Conservation (phyloP, 1,284 basidiomycete species). For the Neolentinus lepideus region DNA sequence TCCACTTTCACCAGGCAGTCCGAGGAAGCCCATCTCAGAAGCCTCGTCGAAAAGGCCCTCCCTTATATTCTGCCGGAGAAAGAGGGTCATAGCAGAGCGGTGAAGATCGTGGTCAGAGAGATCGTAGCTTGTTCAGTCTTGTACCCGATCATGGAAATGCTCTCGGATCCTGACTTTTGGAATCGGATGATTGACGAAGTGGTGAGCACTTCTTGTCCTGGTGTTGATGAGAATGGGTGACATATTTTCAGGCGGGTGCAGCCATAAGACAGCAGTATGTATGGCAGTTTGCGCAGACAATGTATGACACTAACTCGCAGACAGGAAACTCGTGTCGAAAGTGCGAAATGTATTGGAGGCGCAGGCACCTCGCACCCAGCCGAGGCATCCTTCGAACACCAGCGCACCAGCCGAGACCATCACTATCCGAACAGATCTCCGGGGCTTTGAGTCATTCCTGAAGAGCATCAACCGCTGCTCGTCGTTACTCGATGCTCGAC, state of each 20-base stretch:
- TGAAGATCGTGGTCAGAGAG: conserved; percentile 75
- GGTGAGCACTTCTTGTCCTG: conserved; percentile 36
- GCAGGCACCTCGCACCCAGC: conserved; percentile 53
- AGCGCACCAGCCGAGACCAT: conserved; percentile 54
- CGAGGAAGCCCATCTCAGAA: conserved; percentile 80
- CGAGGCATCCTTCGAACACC: conserved; percentile 19
- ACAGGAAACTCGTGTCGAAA: conserved; percentile 75
- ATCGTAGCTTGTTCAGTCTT: conserved; percentile 78
- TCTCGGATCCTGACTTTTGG: conserved; percentile 96
- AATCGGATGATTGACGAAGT: conserved; percentile 88
- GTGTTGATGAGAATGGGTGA: not conserved
- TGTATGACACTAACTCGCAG: not conserved
- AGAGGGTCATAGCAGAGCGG: conserved; percentile 64
- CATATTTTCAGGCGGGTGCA: conserved; percentile 63
- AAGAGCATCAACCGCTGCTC: conserved; percentile 77
- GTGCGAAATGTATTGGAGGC: conserved; percentile 78
- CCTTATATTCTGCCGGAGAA: conserved; percentile 69
- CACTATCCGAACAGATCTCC: conserved; percentile 68
- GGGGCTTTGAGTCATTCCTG: conserved; percentile 86
- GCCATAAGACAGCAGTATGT: conserved; percentile 82
- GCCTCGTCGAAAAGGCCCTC: conserved; percentile 64
- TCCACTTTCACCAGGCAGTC: conserved; percentile 85
- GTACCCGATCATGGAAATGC: conserved; percentile 85
- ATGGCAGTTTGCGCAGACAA: not conserved
- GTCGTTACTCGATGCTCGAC: conserved; percentile 79